Percentiles rank a stretch among this genome's conserved stretches.
Evolutionary conservation across 148 eudicot species (phyloP).

Genomic region (Diospyros kaki): DNA sequence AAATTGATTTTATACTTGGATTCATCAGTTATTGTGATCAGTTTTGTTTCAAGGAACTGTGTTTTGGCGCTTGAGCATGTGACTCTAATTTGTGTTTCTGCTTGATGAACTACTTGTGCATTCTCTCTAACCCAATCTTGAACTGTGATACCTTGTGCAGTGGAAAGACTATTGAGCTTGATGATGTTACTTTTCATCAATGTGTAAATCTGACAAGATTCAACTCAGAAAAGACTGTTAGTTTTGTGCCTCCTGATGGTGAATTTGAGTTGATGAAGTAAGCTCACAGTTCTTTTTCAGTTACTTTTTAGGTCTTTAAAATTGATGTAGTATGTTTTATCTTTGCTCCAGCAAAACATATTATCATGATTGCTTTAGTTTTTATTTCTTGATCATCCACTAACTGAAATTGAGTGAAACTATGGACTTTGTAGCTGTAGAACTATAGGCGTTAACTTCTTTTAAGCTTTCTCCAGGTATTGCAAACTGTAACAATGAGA

Average conservation of each 20-base stretch:
- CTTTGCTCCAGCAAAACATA: background rate
- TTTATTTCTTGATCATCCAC: background rate
- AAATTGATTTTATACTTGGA: background rate
- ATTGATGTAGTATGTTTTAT: background rate
- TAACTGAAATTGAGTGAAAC: background rate
- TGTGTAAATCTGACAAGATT: conserved; percentile 98
- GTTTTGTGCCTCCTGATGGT: conserved; percentile 99
- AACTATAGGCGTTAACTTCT: background rate
- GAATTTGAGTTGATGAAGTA: conserved; percentile 99
- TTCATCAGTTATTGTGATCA: background rate
- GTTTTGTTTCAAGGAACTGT: background rate
- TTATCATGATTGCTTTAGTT: background rate
- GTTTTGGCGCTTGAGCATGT: background rate
- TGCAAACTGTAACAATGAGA: background rate
- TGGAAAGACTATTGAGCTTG: conserved; percentile 96
- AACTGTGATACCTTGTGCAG: conserved; percentile 38
- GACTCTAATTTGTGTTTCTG: background rate
- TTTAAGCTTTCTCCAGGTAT: background rate
- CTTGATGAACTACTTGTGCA: background rate
- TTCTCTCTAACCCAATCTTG: conserved; percentile 10
- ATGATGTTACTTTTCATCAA: conserved; percentile 98
- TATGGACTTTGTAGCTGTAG: background rate
- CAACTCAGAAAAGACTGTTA: conserved; percentile 97
- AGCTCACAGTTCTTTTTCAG: conserved; percentile 18
- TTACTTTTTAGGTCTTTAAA: background rate